Percentiles rank a stretch among this genome's conserved stretches.
phyloP scores from a whole-genome alignment of 345 rosid species.

The Ailanthus altissimus region DNA sequence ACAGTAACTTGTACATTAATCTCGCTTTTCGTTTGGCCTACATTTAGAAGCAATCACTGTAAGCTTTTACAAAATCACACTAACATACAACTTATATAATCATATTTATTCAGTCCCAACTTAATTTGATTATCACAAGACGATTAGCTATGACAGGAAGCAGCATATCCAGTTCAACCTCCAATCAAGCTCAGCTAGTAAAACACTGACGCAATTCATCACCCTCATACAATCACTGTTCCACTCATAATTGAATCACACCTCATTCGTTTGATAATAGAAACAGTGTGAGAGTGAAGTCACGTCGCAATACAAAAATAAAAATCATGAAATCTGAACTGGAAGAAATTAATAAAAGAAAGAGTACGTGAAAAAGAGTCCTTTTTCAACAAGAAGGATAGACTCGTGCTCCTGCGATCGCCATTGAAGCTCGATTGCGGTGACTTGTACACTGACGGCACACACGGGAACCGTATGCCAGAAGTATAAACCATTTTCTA shows the following conservation, averaged over 20 bases:
- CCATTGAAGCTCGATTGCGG: constrained; percentile 49
- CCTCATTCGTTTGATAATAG: neutral
- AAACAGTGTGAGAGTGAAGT: neutral
- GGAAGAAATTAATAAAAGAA: constrained; percentile 11
- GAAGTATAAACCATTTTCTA: constrained; percentile 62
- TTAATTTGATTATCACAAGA: constrained; percentile 1
- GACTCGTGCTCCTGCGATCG: constrained; percentile 44
- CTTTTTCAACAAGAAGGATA: constrained; percentile 54
- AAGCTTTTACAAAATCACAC: neutral
- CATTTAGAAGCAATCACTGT: neutral
- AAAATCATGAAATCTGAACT: neutral
- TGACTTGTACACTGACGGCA: constrained; percentile 40
- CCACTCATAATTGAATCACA: neutral
- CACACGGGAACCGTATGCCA: constrained; percentile 52
- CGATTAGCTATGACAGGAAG: neutral
- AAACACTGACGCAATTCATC: neutral
- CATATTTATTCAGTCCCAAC: neutral
- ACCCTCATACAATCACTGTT: neutral
- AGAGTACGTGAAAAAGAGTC: constrained; percentile 50
- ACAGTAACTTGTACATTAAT: neutral
- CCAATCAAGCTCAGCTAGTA: neutral
- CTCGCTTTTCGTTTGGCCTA: neutral
- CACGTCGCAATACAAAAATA: neutral
- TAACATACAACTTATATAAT: neutral
- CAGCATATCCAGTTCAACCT: neutral